Percentiles rank a stretch among this genome's conserved stretches.
Conservation (phyloP, 441 rosid genomes). For the Biscutella laevigata region DNA sequence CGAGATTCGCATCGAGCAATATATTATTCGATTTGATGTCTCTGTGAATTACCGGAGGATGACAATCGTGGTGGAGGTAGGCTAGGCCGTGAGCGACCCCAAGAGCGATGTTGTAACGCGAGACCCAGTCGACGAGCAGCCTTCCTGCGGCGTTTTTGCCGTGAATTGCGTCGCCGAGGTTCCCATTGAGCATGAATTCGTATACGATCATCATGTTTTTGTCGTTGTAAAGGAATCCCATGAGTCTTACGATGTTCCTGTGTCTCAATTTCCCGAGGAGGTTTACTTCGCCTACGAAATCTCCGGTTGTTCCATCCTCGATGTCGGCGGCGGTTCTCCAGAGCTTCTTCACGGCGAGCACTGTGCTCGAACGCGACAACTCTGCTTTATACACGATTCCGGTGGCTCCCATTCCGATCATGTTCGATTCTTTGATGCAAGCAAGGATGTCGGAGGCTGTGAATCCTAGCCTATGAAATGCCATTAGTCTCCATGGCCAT, state of each 20-base stretch:
- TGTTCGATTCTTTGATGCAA: constrained; percentile 58
- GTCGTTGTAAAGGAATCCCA: constrained; percentile 45
- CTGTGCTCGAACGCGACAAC: constrained; percentile 35
- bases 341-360: constrained; percentile 73
- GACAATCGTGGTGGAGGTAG: constrained; percentile 59
- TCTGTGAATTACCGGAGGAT: constrained; percentile 50
- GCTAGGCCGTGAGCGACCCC: constrained; percentile 58
- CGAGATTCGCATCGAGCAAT: constrained; percentile 47
- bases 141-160: constrained; percentile 43
- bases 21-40: constrained; percentile 52
- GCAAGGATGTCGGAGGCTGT: constrained; percentile 57
- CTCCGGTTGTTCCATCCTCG: constrained; percentile 43
- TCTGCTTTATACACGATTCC: constrained; percentile 78
- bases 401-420: constrained; percentile 79
- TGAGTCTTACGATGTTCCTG: constrained; percentile 49
- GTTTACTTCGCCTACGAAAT: constrained; percentile 49
- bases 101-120: constrained; percentile 44
- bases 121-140: constrained; percentile 51
- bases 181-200: constrained; percentile 54
- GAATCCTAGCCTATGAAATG: constrained; percentile 79
- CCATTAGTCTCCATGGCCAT: constrained; percentile 86
- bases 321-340: constrained; percentile 62
- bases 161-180: constrained; percentile 50
- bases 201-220: constrained; percentile 44
- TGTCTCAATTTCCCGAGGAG: constrained; percentile 48